phyloP scores from a whole-genome alignment of 2,329 filamentous ascomycete species.

The Fusarium sp. region DNA sequence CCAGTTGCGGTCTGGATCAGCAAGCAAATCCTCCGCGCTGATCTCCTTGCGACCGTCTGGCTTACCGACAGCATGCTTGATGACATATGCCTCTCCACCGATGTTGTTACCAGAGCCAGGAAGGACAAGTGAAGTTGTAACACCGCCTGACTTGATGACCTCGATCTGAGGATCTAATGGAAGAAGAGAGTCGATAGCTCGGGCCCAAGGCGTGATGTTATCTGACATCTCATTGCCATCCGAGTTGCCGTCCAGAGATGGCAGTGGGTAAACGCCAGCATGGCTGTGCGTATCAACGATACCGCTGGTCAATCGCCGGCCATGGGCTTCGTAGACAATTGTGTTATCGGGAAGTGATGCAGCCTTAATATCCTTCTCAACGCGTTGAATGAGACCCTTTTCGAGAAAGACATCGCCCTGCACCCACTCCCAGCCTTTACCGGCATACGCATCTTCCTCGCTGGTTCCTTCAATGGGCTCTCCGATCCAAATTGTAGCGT shows the following conservation, averaged over 20 bases:
- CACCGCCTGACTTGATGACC: conserved; percentile 81
- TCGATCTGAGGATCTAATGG: conserved; percentile 76
- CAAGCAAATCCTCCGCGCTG: conserved; percentile 74
- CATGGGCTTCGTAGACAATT: conserved; percentile 70
- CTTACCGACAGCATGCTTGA: conserved; percentile 77
- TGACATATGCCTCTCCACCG: conserved; percentile 77
- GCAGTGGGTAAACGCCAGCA: conserved; percentile 72
- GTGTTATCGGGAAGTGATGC: conserved; percentile 63
- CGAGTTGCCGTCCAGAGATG: conserved; percentile 66
- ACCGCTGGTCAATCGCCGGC: conserved; percentile 74
- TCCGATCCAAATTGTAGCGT: conserved; percentile 77
- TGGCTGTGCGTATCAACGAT: conserved; percentile 83
- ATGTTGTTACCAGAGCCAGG: conserved; percentile 82
- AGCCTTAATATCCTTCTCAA: conserved; percentile 62
- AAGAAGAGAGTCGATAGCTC: conserved; percentile 76
- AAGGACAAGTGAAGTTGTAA: conserved; percentile 77
- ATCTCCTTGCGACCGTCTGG: conserved; percentile 73
- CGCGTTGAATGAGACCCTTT: conserved; percentile 71
- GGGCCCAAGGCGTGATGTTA: conserved; percentile 78
- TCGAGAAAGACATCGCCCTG: conserved; percentile 73
- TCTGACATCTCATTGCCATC: conserved; percentile 76
- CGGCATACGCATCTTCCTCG: conserved; percentile 68
- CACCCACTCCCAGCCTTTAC: conserved; percentile 74
- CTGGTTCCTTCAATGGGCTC: conserved; percentile 69
- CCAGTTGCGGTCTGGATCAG: conserved; percentile 75